Evolutionary conservation across 2,329 filamentous ascomycete genomes (phyloP), one percentile per base, ranked within the genome.

Genomic region (Pseudovirgaria hyperparasitica): DNA sequence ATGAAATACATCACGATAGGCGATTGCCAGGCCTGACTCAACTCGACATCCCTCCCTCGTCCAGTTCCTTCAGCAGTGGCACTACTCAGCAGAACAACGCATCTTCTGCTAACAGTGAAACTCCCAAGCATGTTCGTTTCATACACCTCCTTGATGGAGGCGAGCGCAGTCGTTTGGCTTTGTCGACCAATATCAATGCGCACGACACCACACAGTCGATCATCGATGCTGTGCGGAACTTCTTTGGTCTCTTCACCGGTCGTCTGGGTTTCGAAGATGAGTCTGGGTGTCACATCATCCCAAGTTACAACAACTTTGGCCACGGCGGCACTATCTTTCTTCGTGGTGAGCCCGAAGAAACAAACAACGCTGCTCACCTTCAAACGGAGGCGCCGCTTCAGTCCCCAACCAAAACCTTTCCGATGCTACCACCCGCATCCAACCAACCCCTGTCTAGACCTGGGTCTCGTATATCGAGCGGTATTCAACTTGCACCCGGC

Each of bases 191-290:
- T 47, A 94, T 98, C 42, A 93, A 79, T 48, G 82, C 82, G 24
- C 86, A 96, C 56, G 90, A 98, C 62, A 86, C 82, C 27, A 96
- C 87, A 13, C 87, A 96, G 51, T 94, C 86, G 19, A 98, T 98
- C 59, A 82, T 96, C 38, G 90, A 85, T 9, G 96, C 90, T 2
- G 87, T 96, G 48, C 96, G 93, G 69, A 96, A 94, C 64, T 96
- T 96, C 62, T 96, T 93, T 52, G 90, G 90, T 34, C 70, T 98
- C 40, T 94, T n/a, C n/a, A n/a, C n/a, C n/a, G 27, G 27, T 14
- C 28, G 26, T 25, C 79, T 98, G 48, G 92, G 84, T 59, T 96
- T 98, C 48, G 87, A 96, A 58, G 87, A 96, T 54, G 73, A 82
- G 38, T 65, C 79, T 44, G 84, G 82, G 45, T 87, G 81, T 46